These are phyloP conservation scores for Trichoderma atroviride DNA, from an alignment of 2,329 filamentous ascomycete genomes.

Conservation along the genomic window DNA sequence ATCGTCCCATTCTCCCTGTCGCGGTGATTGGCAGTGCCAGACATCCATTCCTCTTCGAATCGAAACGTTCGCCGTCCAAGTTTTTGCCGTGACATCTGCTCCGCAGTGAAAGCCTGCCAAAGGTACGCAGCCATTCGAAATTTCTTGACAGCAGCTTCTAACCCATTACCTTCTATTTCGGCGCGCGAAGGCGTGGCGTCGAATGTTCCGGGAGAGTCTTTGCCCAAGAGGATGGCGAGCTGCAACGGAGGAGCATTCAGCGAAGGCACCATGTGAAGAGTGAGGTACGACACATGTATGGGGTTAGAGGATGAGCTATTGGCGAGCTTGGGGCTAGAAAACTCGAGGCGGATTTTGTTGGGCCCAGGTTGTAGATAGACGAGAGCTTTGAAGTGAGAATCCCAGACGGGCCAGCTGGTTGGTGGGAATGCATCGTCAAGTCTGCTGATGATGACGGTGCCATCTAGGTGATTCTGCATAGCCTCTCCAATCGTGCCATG, in stretches of 20 bases:
- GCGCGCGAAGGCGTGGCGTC: slow-evolving; percentile 77
- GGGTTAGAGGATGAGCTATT: slow-evolving; percentile 67
- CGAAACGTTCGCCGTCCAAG: slow-evolving; percentile 84
- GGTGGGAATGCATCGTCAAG: slow-evolving; percentile 84
- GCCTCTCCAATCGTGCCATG: slow-evolving; percentile 80
- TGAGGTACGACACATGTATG: slow-evolving; percentile 77
- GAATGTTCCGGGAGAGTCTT: slow-evolving; percentile 83
- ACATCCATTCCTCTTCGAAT: slow-evolving; percentile 94
- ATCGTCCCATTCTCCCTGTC: slow-evolving; percentile 72
- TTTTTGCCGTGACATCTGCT: slow-evolving; percentile 91
- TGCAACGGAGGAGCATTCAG: slow-evolving; percentile 81
- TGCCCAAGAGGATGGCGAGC: slow-evolving; percentile 82
- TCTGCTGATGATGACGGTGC: slow-evolving; percentile 76
- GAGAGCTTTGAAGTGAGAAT: slow-evolving; percentile 89
- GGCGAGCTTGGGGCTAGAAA: slow-evolving; percentile 78
- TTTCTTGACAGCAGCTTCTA: slow-evolving; percentile 82
- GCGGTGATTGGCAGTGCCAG: slow-evolving; percentile 74
- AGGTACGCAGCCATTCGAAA: slow-evolving; percentile 94
- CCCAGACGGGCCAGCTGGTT: slow-evolving; percentile 82
- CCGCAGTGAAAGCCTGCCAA: slow-evolving; percentile 95
- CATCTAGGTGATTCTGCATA: slow-evolving; percentile 69
- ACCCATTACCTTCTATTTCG: slow-evolving; percentile 77
- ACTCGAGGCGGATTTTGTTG: slow-evolving; percentile 87
- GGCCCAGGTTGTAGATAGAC: slow-evolving; percentile 89
- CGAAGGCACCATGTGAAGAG: slow-evolving; percentile 82